Percentiles rank a stretch among this genome's conserved stretches.
phyloP scores from a whole-genome alignment of 805 yeast species.

The Candida wancherniae region DNA sequence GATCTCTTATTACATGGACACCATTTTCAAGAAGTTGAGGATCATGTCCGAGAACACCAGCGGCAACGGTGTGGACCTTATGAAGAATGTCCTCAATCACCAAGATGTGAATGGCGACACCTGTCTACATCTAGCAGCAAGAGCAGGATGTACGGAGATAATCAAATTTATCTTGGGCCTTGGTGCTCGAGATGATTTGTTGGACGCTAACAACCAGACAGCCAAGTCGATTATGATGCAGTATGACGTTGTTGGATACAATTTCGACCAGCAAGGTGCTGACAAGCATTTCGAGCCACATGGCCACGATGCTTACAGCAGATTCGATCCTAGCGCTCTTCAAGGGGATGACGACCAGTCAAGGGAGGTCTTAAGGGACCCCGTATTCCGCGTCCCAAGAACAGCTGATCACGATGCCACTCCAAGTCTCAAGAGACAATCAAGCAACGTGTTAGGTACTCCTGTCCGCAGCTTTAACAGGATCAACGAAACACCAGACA shows the following conservation, averaged over 20 bases:
- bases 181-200: slow-evolving; percentile 65
- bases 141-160: slow-evolving; percentile 62
- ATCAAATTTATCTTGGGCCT: slow-evolving; percentile 78
- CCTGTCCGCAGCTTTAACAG: slow-evolving; percentile 13
- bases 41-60: slow-evolving; percentile 32
- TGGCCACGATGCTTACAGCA: neutral
- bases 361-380: too few species aligned
- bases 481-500: slow-evolving; percentile 38
- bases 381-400: slow-evolving; percentile 2
- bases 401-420: neutral
- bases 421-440: slow-evolving; percentile 1
- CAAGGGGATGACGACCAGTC: too few species aligned
- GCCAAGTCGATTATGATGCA: slow-evolving; percentile 39
- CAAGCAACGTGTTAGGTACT: slow-evolving; percentile 11
- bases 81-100: slow-evolving; percentile 62
- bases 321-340: neutral
- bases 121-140: slow-evolving; percentile 72
- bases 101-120: slow-evolving; percentile 84
- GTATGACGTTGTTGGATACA: slow-evolving; percentile 29
- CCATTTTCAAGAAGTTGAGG: slow-evolving; percentile 66
- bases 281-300: neutral
- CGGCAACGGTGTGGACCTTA: slow-evolving; percentile 45
- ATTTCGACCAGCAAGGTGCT: slow-evolving; percentile 6
- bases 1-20: slow-evolving; percentile 77
- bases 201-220: slow-evolving; percentile 41